Base-by-base conservation (phyloP, 495 filamentous ascomycete species). In the Xylaria intraflava region DNA sequence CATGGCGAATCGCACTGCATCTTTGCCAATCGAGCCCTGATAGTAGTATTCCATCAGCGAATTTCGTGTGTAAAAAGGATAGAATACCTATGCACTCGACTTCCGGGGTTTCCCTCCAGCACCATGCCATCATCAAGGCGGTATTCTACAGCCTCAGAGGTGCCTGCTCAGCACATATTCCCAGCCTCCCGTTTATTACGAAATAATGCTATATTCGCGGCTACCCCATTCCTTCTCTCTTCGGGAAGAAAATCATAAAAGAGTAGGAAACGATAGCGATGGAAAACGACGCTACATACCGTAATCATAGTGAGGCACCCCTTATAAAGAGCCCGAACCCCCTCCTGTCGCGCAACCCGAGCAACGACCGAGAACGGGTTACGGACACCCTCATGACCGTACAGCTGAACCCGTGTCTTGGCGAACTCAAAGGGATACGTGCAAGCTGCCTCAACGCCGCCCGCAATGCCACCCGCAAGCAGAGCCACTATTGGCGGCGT, bases 401-500 rank as follows among this genome's bases (percentile, higher is more conserved):
- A 69, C 0, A 86, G 69, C 56, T 86, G 83, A 5, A 82, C 80
- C 17, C 81, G 72, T 0, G 83, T 86, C 66, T 86, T 86, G 14
- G 83, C 80, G 51, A 84, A 85, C 58, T 85, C 83, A 57, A 86
- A 82, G n/a, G 82, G 83, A 60, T 85, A 85, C 72, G 79, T 81
- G 50, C 70, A 66, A 7, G 73, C 71, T 9, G 78, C 78, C 62
- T 82, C 78, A 30, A 82, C 66, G 24, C 72, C 77, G 17, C 79
- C 79, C 27, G 79, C 79, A 6, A 79, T 63, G 41, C 75, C 79
- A n/a, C 79, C 79, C 26, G 78, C 66, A 7, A 75, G 59, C 29
- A 83, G 64, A 0, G 78, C 78, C 24, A 81, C 73, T 53, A 70
- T 52, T 42, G 73, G 65, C 29, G 72, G 63, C 16, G 66, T 65